Conservation (phyloP, 169 alveolate species). For the Eimeria necatrix region DNA sequence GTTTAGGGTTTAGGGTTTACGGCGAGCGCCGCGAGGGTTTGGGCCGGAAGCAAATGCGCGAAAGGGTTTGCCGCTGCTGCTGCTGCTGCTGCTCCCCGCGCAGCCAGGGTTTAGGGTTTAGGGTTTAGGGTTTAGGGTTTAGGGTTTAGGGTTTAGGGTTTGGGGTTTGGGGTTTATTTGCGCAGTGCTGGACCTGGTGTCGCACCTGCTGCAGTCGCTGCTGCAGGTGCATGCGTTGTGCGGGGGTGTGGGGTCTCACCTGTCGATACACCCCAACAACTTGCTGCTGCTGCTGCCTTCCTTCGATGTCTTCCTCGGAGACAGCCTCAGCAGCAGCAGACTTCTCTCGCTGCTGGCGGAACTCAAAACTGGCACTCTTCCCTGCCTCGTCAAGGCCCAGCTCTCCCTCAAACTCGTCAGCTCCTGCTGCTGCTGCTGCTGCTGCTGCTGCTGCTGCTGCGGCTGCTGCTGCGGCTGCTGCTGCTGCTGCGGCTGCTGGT, state of each 20-base stretch:
- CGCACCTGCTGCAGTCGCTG: constrained; percentile 25
- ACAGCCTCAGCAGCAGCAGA: constrained; percentile 36
- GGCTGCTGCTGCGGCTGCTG: not conserved
- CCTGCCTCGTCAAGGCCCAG: constrained; percentile 7
- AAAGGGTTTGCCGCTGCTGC: too few species aligned
- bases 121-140: not conserved
- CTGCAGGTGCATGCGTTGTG: not conserved
- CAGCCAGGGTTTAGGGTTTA: not conserved
- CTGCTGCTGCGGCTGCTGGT: constrained; percentile 15
- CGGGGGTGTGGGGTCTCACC: constrained; percentile 17
- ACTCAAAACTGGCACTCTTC: not conserved
- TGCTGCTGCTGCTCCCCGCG: not conserved
- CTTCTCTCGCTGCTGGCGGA: constrained; percentile 6
- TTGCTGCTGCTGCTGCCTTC: constrained; percentile 58
- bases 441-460: not conserved
- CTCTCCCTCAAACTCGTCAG: constrained; percentile 32
- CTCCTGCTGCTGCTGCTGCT: not conserved
- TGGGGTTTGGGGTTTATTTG: not conserved
- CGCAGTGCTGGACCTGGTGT: not conserved
- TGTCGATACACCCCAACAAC: constrained; percentile 33
- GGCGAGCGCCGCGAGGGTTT: too few species aligned
- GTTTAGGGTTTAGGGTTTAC: not conserved
- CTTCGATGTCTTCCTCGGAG: constrained; percentile 2
- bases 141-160: constrained; percentile 14
- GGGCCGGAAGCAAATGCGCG: too few species aligned